A percentile compares a stretch with the other conserved stretches of the same genome.
Conservation (phyloP, 306 rosid genomes). For the Quercus dentata region DNA sequence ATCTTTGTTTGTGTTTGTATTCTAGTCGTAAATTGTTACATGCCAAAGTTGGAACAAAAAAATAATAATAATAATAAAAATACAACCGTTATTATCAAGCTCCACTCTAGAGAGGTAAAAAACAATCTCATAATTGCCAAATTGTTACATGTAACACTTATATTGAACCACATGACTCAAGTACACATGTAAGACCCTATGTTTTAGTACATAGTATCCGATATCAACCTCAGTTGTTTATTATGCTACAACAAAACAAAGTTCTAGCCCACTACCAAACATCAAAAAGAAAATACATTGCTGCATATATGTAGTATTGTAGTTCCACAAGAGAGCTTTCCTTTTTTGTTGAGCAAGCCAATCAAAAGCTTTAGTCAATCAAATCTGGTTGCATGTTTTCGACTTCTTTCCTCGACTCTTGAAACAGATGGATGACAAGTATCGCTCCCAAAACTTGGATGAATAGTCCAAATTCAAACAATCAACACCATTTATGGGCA, state of each 20-base stretch:
- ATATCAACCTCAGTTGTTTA: not conserved
- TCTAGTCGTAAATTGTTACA: too few species aligned
- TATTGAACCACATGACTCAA: too few species aligned
- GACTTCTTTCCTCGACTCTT: conserved; percentile 65
- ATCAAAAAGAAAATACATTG: not conserved
- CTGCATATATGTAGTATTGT: conserved; percentile 10
- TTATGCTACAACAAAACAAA: conserved; percentile 7
- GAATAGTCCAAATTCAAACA: conserved; percentile 65
- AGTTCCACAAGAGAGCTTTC: conserved; percentile 4
- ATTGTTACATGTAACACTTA: too few species aligned
- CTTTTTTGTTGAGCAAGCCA: not conserved
- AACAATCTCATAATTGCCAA: too few species aligned
- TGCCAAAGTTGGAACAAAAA: too few species aligned
- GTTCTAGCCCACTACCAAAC: conserved; percentile 6
- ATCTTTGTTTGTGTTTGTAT: too few species aligned
- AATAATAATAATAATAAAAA: too few species aligned
- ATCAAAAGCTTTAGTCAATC: conserved; percentile 45
- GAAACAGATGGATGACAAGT: conserved; percentile 83
- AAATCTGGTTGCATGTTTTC: conserved; percentile 96
- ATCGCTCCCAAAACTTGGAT: conserved; percentile 97
- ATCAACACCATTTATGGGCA: conserved; percentile 6
- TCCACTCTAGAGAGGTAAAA: too few species aligned
- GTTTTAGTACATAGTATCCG: too few species aligned
- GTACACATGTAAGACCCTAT: too few species aligned
- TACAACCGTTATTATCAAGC: too few species aligned